Percentiles rank a stretch among this genome's conserved stretches.
Evolutionary conservation across 106 monocot genomes (phyloP).

Genomic region (Chionographis japonica): DNA sequence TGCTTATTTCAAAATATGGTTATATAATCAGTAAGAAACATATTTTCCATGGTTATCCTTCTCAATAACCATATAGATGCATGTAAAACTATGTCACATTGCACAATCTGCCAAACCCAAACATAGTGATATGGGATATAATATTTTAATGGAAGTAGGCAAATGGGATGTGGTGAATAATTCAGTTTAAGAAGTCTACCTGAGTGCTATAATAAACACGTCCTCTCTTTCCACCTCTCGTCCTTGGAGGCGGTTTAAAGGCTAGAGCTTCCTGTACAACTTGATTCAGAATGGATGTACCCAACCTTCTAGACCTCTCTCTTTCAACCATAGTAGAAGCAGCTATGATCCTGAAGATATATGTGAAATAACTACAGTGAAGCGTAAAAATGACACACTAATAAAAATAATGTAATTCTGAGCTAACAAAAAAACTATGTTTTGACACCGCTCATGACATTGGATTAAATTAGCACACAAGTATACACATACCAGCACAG

Average conservation of each 20-base stretch:
- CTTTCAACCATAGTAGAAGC: conserved; percentile 87
- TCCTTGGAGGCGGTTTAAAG: conserved; percentile 94
- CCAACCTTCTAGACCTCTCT: conserved; percentile 89
- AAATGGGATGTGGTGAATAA: neutral
- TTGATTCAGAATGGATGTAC: conserved; percentile 82
- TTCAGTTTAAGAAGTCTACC: conserved; percentile 30
- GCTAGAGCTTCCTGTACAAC: conserved; percentile 84
- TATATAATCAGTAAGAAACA: too few relatives aligned
- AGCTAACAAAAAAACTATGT: too few relatives aligned
- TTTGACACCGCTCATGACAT: too few relatives aligned
- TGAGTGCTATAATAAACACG: conserved; percentile 89
- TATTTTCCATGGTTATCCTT: too few relatives aligned
- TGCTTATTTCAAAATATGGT: too few relatives aligned
- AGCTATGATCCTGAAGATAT: conserved; percentile 57
- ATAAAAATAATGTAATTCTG: too few relatives aligned
- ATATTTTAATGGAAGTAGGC: neutral
- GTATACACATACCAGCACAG: too few relatives aligned
- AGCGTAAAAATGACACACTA: neutral
- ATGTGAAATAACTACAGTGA: neutral
- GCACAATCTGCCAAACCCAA: too few relatives aligned
- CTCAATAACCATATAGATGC: too few relatives aligned
- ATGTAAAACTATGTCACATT: too few relatives aligned
- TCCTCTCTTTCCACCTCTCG: conserved; percentile 90
- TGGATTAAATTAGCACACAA: too few relatives aligned
- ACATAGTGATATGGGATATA: too few relatives aligned